Percentiles rank a stretch among this genome's conserved stretches.
These are phyloP conservation scores for Rhynchosporium graminicola DNA, from an alignment of 2,329 filamentous ascomycete genomes.

Conservation along the genomic window DNA sequence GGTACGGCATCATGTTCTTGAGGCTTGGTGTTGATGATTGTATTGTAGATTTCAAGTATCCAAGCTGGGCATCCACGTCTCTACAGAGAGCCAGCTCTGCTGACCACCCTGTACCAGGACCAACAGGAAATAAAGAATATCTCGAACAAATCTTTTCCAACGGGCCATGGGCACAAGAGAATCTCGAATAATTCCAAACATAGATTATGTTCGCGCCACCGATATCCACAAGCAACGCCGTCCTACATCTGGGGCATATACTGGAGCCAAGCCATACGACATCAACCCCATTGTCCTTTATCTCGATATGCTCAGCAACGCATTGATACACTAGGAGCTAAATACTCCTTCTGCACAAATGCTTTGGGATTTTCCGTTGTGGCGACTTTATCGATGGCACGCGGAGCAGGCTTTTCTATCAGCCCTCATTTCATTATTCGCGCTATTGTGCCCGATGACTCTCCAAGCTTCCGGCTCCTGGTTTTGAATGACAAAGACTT, in stretches of 20 bases:
- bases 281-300: not conserved
- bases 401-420: not conserved
- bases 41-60: not conserved
- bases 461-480: not conserved
- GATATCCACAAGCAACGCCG: not conserved
- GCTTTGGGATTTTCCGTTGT: not conserved
- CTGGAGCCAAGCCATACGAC: not conserved
- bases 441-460: not conserved
- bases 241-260: not conserved
- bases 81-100: not conserved
- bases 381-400: not conserved
- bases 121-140: not conserved
- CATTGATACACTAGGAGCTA: not conserved
- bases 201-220: not conserved
- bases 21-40: not conserved
- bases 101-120: not conserved
- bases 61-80: not conserved
- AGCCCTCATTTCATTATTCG: constrained; percentile 3
- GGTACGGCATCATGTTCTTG: not conserved
- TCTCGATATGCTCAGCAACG: not conserved
- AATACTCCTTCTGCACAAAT: not conserved
- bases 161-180: not conserved
- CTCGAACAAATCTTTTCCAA: not conserved
- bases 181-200: not conserved
- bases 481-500: not conserved